A percentile compares a stretch with the other conserved stretches of the same genome.
Evolutionary conservation across 495 filamentous ascomycete genomes (phyloP).

Genomic region (Copromyces sp.): DNA sequence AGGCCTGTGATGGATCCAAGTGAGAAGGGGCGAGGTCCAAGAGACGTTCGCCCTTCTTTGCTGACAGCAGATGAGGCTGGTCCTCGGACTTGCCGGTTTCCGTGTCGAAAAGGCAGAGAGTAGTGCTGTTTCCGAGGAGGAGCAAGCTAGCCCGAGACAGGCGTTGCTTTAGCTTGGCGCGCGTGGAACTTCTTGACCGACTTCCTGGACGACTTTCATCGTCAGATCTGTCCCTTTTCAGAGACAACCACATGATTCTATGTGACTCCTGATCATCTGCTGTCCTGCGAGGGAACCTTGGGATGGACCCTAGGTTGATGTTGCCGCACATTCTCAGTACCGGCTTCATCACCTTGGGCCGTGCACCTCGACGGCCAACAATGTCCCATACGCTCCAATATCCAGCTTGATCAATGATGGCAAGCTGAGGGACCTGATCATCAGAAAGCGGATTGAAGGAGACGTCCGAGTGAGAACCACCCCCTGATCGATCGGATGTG

Average conservation of each 20-base stretch:
- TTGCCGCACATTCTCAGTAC: constrained; percentile 20
- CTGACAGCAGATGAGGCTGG: constrained; percentile 1
- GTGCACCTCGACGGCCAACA: constrained; percentile 17
- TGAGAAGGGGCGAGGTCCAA: constrained; percentile 40
- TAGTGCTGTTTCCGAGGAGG: constrained; percentile 11
- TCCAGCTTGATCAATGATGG: constrained; percentile 60
- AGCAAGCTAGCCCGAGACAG: constrained; percentile 5
- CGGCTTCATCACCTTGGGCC: constrained; percentile 22
- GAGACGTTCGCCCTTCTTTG: constrained; percentile 31
- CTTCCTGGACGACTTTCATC: neutral
- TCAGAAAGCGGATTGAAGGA: constrained; percentile 68
- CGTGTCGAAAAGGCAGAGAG: constrained; percentile 13
- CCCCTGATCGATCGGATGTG: constrained; percentile 42
- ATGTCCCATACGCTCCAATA: constrained; percentile 73
- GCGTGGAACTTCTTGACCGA: neutral
- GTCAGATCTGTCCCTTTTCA: neutral
- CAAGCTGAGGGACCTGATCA: constrained; percentile 43
- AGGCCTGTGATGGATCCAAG: constrained; percentile 39
- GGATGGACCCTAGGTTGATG: constrained; percentile 9
- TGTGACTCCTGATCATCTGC: constrained; percentile 3
- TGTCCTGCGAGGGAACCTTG: constrained; percentile 7
- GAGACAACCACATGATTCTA: constrained; percentile 11
- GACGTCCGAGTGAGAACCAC: constrained; percentile 55
- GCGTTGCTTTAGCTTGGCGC: neutral
- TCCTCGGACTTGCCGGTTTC: neutral